Base-by-base conservation (phyloP, 2,329 filamentous ascomycete genomes). In the Diaporthe ampelina region DNA sequence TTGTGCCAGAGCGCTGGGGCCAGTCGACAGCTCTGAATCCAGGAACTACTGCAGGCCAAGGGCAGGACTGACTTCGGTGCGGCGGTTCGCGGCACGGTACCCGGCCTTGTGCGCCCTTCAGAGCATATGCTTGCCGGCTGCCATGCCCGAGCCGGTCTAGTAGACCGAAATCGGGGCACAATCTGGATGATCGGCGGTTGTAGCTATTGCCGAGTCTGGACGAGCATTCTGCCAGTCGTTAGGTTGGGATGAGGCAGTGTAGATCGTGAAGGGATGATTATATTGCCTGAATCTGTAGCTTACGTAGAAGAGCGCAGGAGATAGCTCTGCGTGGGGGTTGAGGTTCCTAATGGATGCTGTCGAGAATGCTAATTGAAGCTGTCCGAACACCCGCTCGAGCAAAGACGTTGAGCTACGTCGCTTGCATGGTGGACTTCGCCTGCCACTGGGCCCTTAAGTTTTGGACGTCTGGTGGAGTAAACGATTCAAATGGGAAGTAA, bases 131-230 rank as follows among this genome's bases (percentile, higher is more conserved):
- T 67, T 67, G 61, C 61, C 61, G 61, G 63, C 45, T 37, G 63
- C 11, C 15, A 21, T 52, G 45, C 5, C 63, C 63, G 63, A 52
- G 63, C 45, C 63, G 63, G 29, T 50, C 45, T 52, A 52, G 29
- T 21, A 52, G 63, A 37, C 63, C 63, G 63, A 67, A n/a, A 67
- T 67, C 63, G 63, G 63, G 63, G 48, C 45, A 45, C 63, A 52
- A 52, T 48, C 63, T 19, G 45, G 63, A 19, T 37, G 63, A 40
- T 52, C 63, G 29, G 63, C 63, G 45, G 13, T 35, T n/a, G 21
- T 37, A 52, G 45, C 63, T n/a, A 21, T 48, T 40, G 29, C 32
- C 19, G 21, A 52, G 29, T 32, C 61, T 35, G 13, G 21, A 35
- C 19, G 26, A 21, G 19, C 43, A 8, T 8, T 35, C 48, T 35